Evolutionary conservation across 176 grass and related monocot genomes (phyloP), one percentile per base, ranked within the genome.

Genomic region (Oryza australiensis): DNA sequence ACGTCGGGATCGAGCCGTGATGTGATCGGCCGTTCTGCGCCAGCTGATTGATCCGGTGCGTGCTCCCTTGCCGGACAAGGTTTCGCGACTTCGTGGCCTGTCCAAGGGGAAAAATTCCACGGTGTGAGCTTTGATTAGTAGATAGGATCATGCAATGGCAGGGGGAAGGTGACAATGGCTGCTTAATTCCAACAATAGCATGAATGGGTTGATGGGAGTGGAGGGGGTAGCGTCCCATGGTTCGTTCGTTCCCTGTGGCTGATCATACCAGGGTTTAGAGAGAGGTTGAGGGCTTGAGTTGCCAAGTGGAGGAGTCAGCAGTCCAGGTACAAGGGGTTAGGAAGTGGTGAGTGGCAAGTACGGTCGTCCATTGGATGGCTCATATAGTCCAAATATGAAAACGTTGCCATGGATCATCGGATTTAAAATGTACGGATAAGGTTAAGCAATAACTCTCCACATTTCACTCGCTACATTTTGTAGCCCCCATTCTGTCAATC

Each of bases 31-130:
- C 75, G 34, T 13, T 48, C 35, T 38, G 22, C 13, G 38, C 51
- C 51, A 57, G 51, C 22, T 51, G 74, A 34, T 64, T 85, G 66
- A 71, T 78, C 12, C 12, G 64, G 18, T 35, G 51, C 18, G 38
- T 73, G 55, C 37, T 82, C 26, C 26, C 16, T 42, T 22, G 26
- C n/a, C 37, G 24, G 9, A 41, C 45, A 23, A 76, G 24, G 70
- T 27, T 20, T 35, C 70, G 4, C 46, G 66, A 34, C 62, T 7
- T 24, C 4, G 13, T 35, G 12, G 33, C 1, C 8, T 5, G 65
- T 78, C 66, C 66, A 78, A n/a, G 66, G 24, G 53, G 27, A 85
- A 85, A 78, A 71, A 20, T 18, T 77, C 66, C 53, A 85, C 1
- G n/a, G 10, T 10, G 35, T 20, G 28, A 32, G 73, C 62, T 70